phyloP scores from a whole-genome alignment of 2,329 filamentous ascomycete species.

The Fonsecaea nubica region DNA sequence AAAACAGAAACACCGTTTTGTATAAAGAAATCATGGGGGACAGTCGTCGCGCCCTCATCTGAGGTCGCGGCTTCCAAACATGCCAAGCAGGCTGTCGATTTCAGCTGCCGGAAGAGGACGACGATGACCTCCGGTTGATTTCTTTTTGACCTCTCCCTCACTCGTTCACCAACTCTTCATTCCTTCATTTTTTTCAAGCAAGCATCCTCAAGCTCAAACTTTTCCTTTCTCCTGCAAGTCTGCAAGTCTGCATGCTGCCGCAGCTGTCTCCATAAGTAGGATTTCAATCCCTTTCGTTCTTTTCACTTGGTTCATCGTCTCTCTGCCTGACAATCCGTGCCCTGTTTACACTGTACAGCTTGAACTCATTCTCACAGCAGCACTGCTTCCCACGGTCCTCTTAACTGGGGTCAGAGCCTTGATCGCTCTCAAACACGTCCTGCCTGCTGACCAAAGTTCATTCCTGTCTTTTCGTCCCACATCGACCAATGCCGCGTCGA shows the following conservation, averaged over 20 bases:
- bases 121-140: neutral
- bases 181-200: neutral
- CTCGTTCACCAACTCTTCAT: neutral
- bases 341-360: neutral
- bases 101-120: neutral
- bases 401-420: neutral
- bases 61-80: neutral
- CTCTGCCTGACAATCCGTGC: neutral
- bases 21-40: neutral
- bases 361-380: neutral
- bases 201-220: neutral
- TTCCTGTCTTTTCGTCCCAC: neutral
- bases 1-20: neutral
- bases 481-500: slow-evolving; percentile 44
- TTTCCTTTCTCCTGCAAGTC: neutral
- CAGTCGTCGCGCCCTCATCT: neutral
- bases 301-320: neutral
- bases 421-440: neutral
- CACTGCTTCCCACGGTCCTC: neutral
- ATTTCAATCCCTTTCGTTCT: neutral
- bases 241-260: neutral
- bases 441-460: neutral
- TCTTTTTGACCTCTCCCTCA: neutral
- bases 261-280: neutral
- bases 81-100: neutral